A percentile compares a stretch with the other conserved stretches of the same genome.
These are phyloP conservation scores for Boletus subcaerulescens DNA, from an alignment of 768 basidiomycete genomes.

Conservation along the genomic window DNA sequence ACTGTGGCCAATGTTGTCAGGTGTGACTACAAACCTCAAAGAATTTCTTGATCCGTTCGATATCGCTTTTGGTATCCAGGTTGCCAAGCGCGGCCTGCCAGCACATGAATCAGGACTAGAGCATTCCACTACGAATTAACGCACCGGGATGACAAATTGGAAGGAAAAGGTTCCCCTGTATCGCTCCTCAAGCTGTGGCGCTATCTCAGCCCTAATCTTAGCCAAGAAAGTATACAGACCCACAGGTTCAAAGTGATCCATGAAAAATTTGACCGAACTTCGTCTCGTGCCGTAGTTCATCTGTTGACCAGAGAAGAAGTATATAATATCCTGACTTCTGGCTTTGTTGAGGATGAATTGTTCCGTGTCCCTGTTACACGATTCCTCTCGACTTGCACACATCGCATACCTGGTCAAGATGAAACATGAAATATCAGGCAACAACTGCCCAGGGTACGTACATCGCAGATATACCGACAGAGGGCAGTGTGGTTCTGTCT, in stretches of 20 bases:
- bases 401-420: slow-evolving; percentile 52
- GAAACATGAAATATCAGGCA: not conserved
- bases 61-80: slow-evolving; percentile 69
- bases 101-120: slow-evolving; percentile 7
- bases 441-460: slow-evolving; percentile 30
- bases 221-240: slow-evolving; percentile 20
- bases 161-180: slow-evolving; percentile 70
- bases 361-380: slow-evolving; percentile 61
- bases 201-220: not conserved
- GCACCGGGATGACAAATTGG: slow-evolving; percentile 49
- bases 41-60: slow-evolving; percentile 58
- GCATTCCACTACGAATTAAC: slow-evolving; percentile 10
- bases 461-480: slow-evolving; percentile 65
- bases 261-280: slow-evolving; percentile 57
- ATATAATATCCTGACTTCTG: slow-evolving; percentile 59
- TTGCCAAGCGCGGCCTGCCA: slow-evolving; percentile 37
- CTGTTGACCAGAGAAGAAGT: slow-evolving; percentile 60
- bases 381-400: slow-evolving; percentile 54
- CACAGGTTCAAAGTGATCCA: slow-evolving; percentile 64
- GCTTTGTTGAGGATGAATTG: slow-evolving; percentile 52
- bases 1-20: not conserved
- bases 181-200: slow-evolving; percentile 54
- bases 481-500: slow-evolving; percentile 70
- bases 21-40: slow-evolving; percentile 56
- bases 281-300: slow-evolving; percentile 56